Evolutionary conservation across 129 eudicot species (phyloP).

Genomic region (Escallonia herrerae): DNA sequence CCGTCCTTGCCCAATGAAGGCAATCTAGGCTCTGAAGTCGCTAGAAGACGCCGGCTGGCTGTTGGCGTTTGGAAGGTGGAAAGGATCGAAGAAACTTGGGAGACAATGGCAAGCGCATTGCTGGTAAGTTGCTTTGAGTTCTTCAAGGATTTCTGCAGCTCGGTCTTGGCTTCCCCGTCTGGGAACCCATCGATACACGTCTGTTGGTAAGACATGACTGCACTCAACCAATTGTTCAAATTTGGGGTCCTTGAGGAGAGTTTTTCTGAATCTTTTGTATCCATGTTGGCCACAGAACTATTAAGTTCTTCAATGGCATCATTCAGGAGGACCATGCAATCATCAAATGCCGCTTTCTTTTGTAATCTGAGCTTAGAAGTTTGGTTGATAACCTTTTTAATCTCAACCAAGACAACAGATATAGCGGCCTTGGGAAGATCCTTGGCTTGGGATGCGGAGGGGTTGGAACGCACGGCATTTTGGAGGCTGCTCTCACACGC

Average conservation of each 20-base stretch:
- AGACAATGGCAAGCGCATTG: constrained; percentile 62
- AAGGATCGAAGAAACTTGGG: constrained; percentile 20
- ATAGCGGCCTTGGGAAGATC: constrained; percentile 50
- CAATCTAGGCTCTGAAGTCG: not conserved
- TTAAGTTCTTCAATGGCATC: constrained; percentile 51
- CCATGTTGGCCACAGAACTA: constrained; percentile 21
- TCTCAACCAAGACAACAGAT: constrained; percentile 33
- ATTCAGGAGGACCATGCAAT: constrained; percentile 42
- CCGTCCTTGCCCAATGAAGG: constrained; percentile 13
- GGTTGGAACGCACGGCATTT: constrained; percentile 28
- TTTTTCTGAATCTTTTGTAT: constrained; percentile 10
- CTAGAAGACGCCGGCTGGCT: constrained; percentile 30
- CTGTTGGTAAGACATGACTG: constrained; percentile 63
- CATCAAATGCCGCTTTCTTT: constrained; percentile 42
- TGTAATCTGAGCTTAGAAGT: constrained; percentile 17
- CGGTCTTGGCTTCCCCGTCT: constrained; percentile 32
- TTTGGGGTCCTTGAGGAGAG: constrained; percentile 18
- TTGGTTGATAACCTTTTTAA: constrained; percentile 30
- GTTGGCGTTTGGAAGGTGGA: constrained; percentile 14
- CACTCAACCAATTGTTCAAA: constrained; percentile 58
- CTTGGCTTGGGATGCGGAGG: constrained; percentile 26
- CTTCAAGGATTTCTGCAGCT: constrained; percentile 31
- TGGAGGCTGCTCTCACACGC: constrained; percentile 43
- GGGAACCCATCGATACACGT: constrained; percentile 74
- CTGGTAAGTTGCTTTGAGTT: constrained; percentile 39